Percentiles rank a stretch among this genome's conserved stretches.
Evolutionary conservation across 805 yeast species (phyloP).

Genomic region (Lipomyces lipofer): DNA sequence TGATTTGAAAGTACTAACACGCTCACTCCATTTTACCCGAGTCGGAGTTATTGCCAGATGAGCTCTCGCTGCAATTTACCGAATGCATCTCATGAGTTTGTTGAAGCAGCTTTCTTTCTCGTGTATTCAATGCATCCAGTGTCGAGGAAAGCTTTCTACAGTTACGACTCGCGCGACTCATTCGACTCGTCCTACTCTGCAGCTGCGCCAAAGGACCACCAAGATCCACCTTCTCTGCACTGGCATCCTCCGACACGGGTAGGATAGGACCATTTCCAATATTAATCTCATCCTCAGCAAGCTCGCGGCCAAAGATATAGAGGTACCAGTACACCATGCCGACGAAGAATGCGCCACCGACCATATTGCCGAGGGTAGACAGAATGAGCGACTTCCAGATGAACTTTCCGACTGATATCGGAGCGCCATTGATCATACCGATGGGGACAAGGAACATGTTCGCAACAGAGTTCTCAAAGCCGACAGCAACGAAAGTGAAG

Average conservation of each 20-base stretch:
- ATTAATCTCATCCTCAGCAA: slow-evolving; percentile 39
- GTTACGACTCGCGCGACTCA: too few species aligned
- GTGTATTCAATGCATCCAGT: too few species aligned
- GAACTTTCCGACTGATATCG: slow-evolving; percentile 59
- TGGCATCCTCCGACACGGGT: slow-evolving; percentile 12
- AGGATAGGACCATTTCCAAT: slow-evolving; percentile 14
- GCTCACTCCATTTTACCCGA: too few species aligned
- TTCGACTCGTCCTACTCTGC: too few species aligned
- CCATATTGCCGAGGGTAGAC: slow-evolving; percentile 69
- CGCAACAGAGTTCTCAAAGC: slow-evolving; percentile 79
- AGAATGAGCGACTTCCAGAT: slow-evolving; percentile 76
- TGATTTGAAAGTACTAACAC: too few species aligned
- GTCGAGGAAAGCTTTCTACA: too few species aligned
- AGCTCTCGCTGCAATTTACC: too few species aligned
- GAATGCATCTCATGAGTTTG: too few species aligned
- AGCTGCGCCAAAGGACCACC: too few species aligned
- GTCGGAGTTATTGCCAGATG: too few species aligned
- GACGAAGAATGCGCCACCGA: slow-evolving; percentile 76
- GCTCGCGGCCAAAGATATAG: slow-evolving; percentile 47
- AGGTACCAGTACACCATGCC: slow-evolving; percentile 68
- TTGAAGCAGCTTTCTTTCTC: too few species aligned
- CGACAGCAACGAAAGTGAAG: slow-evolving; percentile 74
- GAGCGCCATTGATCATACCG: slow-evolving; percentile 68
- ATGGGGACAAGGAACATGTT: slow-evolving; percentile 71
- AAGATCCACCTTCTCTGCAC: too few species aligned